Base-by-base conservation (phyloP, 805 yeast genomes). In the Myxozyma neotropica region DNA sequence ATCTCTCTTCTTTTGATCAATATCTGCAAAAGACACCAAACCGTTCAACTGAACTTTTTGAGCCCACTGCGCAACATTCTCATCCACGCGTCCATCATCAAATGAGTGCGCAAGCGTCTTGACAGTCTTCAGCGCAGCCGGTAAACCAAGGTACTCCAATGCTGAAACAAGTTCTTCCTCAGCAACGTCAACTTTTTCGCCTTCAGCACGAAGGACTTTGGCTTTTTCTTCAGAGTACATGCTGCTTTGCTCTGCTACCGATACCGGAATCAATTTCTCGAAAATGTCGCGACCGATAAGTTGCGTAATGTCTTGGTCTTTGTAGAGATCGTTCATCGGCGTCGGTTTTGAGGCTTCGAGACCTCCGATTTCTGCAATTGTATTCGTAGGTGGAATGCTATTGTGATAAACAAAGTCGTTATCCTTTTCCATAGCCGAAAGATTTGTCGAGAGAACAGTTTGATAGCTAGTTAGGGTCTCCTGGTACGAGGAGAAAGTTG, bases 331-430 rank as follows among this genome's bases (percentile, higher is more conserved):
- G 43, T 72, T 74, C 36, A 84, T 67, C 1, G 85, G 77, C 4
- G 85, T 77, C 0, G 85, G 77, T 67, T 86, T 84, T 1, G 85
- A 84, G 58, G 90, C 87, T 47, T 84, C 88, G 75, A 88, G 77
- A 0, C 86, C 82, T 61, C 87, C 84, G 3, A 90, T 78, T 13
- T 83, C 87, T 5, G 89, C 82, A 50, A 90, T 73, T 0, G 86
- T 73, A 23, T 82, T 81, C 31, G 74, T 73, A 3, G 82, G 76
- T 0, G 97, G 96, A 13, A 92, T 76, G 0, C 78, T 68, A 21
- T 87, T 93, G 72, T 94, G 96, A 70, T 89, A 93, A 38, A 93
- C 89, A 67, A 84, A 86, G 70, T 93, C 97, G 69, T 93, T 93
- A 70, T 93, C 98, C 66, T 88, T 90, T 26, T 81, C 84, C 66